Conservation (phyloP, 495 filamentous ascomycete species). For the Penicillium silybi region DNA sequence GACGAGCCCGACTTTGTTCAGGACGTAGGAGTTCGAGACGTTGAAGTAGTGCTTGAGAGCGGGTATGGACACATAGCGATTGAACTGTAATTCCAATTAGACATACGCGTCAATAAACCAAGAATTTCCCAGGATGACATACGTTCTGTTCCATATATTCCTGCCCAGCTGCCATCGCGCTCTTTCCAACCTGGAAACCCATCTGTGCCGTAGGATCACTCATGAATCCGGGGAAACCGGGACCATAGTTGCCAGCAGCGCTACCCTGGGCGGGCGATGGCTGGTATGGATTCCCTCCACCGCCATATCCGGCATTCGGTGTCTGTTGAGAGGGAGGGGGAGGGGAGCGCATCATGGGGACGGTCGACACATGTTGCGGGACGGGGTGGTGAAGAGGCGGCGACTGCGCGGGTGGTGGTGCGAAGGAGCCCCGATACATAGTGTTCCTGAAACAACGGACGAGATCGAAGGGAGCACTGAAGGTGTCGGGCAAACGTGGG, state of each 20-base stretch:
- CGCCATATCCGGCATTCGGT: constrained; percentile 57
- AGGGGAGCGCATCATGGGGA: constrained; percentile 97
- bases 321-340: constrained; percentile 79
- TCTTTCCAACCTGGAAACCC: constrained; percentile 91
- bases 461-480: constrained; percentile 1
- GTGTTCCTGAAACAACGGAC: constrained; percentile 13
- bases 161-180: constrained; percentile 80
- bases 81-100: constrained; percentile 57
- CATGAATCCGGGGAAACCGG: constrained; percentile 82
- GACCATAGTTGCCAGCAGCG: constrained; percentile 57
- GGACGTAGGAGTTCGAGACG: constrained; percentile 88
- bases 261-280: constrained; percentile 46
- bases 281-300: constrained; percentile 64
- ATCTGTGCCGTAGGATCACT: constrained; percentile 96
- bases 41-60: constrained; percentile 97
- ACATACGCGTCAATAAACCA: not conserved
- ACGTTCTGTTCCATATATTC: constrained; percentile 95
- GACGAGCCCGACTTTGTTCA: constrained; percentile 80
- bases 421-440: constrained; percentile 84
- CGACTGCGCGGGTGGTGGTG: constrained; percentile 72
- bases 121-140: not conserved
- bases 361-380: constrained; percentile 96
- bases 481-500: not conserved
- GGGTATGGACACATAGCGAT: constrained; percentile 87
- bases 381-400: constrained; percentile 97